These are phyloP conservation scores for Sicyos baderoa DNA, from an alignment of 306 rosid genomes.

Conservation along the genomic window DNA sequence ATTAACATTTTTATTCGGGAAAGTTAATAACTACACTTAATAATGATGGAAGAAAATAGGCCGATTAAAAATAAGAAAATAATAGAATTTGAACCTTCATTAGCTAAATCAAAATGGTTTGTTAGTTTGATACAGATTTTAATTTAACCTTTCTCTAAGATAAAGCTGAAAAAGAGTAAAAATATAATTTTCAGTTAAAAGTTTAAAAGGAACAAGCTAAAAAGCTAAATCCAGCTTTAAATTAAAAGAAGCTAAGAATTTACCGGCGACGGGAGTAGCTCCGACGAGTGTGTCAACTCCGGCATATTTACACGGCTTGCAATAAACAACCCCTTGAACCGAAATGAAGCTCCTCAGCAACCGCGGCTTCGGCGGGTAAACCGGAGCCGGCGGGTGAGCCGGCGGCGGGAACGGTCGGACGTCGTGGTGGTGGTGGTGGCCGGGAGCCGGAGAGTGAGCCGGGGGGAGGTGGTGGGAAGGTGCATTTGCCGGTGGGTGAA, in stretches of 20 bases:
- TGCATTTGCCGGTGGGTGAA: conserved; percentile 5
- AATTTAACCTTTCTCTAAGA: neutral
- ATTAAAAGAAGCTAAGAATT: neutral
- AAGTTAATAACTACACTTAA: too few species aligned
- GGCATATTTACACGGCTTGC: conserved; percentile 64
- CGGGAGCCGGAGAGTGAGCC: conserved; percentile 18
- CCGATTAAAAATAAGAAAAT: too few species aligned
- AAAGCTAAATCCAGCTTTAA: neutral
- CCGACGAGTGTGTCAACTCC: conserved; percentile 49
- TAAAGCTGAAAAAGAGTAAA: neutral
- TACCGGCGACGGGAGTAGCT: conserved; percentile 54
- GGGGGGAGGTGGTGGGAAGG: conserved; percentile 13
- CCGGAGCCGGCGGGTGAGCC: conserved; percentile 16
- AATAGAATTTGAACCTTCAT: neutral
- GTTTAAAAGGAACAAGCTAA: neutral
- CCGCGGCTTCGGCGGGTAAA: conserved; percentile 22
- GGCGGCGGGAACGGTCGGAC: conserved; percentile 20
- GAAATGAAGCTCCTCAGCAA: conserved; percentile 48
- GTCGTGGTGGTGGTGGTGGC: conserved; percentile 20
- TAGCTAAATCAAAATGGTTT: neutral
- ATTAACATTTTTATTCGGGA: too few species aligned
- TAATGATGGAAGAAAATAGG: too few species aligned
- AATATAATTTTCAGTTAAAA: neutral
- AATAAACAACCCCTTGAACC: conserved; percentile 82
- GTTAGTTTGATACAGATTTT: neutral